Evolutionary conservation across 108 stramenopile genomes (phyloP), one percentile per base, ranked within the genome.

Genomic region (Cylindrotheca fusiformis): DNA sequence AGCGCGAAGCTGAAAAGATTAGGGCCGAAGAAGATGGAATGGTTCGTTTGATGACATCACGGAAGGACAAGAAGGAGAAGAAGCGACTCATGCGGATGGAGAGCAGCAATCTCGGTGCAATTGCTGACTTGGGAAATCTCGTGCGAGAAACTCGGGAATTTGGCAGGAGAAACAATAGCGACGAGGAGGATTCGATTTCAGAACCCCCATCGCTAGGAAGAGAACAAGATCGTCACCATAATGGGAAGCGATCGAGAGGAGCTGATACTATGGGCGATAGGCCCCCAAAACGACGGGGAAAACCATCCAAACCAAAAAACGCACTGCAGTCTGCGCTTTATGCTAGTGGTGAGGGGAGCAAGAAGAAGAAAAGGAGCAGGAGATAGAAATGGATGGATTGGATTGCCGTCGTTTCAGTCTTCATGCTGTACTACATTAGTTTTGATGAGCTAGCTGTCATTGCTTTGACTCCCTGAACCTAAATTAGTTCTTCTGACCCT

Each of bases 21-120:
- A 68, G 76, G 57, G 89, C 78, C 62, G 93, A 94, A 72, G 93
- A 94, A 77, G 70, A 73, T 21, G 72, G 75, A 55, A 89, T 94
- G 87, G 77, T 88, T 24, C 84, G 93, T 19, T 64, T 94, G 55
- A 80, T 79, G 0, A 76, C 71, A 48, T 83, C 84, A 18, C 67
- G 80, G 50, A 88, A 89, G 46, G 87, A 94, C 33, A 89, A 90
- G 84, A 74, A 74, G 52, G 72, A 74, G 52, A 90, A 86, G 70
- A 85, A 86, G 45, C 79, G 83, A 30, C 68, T 88, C 32, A 80
- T 90, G 86, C 78, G 86, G 46, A 78, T 84, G 41, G 90, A 91
- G 32, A 63, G 78, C 60, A 91, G 86, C 63, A 94, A 94, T 65
- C 66, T 91, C 32, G 74, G 72, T 44, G 81, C 82, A 4, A 88